Evolutionary conservation across 2,329 filamentous ascomycete species (phyloP).

Genomic region (Exutisphaerella laricina): DNA sequence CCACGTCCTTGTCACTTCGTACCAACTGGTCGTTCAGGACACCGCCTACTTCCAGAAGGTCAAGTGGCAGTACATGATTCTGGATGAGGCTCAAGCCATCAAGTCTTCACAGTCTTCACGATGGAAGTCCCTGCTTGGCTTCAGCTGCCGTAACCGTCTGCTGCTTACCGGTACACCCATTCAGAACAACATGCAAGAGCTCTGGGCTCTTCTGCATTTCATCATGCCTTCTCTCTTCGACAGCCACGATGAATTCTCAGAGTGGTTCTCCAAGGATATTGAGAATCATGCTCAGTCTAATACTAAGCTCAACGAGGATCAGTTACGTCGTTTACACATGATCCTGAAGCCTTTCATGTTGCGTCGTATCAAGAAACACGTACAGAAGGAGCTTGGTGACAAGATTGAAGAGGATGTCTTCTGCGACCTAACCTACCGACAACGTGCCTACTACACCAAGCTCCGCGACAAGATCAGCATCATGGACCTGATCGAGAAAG

Average conservation of each 20-base stretch:
- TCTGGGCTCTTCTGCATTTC: constrained; percentile 97
- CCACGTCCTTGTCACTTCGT: constrained; percentile 93
- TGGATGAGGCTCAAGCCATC: constrained; percentile 97
- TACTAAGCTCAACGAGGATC: constrained; percentile 98
- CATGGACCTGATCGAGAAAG: constrained; percentile 97
- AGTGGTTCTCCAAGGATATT: constrained; percentile 94
- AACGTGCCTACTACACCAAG: constrained; percentile 87
- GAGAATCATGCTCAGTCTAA: constrained; percentile 98
- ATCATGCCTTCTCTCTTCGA: constrained; percentile 99
- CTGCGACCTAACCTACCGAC: constrained; percentile 93
- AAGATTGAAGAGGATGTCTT: constrained; percentile 97
- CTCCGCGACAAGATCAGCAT: constrained; percentile 96
- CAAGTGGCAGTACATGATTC: constrained; percentile 99
- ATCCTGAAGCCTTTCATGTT: constrained; percentile 99
- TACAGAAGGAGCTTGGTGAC: constrained; percentile 97
- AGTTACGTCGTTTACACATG: constrained; percentile 95
- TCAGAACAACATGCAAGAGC: constrained; percentile 99
- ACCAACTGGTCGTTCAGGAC: constrained; percentile 93
- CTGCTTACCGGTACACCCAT: constrained; percentile 95
- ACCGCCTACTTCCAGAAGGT: constrained; percentile 98
- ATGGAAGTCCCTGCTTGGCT: constrained; percentile 92
- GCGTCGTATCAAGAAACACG: constrained; percentile 98
- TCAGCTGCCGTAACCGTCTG: constrained; percentile 91
- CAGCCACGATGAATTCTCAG: constrained; percentile 85
- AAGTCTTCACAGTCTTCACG: constrained; percentile 94